Evolutionary conservation across 2,329 filamentous ascomycete species (phyloP).

Genomic region (Triangularia setosa): DNA sequence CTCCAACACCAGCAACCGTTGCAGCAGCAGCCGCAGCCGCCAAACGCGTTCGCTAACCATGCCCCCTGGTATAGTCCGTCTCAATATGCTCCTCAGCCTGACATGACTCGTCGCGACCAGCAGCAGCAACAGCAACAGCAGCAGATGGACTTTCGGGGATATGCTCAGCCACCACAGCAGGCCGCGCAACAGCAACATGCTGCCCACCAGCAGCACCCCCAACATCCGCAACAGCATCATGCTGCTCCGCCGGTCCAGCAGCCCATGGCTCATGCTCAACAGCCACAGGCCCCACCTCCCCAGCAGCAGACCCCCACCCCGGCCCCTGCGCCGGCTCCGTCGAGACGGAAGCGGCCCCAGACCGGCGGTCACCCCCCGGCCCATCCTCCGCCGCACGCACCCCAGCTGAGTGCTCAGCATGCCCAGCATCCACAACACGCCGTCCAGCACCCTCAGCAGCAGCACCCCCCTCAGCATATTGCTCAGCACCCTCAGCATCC

Average conservation of each 20-base stretch:
- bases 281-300: constrained; percentile 30
- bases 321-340: constrained; percentile 36
- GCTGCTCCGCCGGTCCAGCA: constrained; percentile 24
- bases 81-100: constrained; percentile 45
- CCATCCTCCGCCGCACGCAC: constrained; percentile 29
- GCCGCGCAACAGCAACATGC: constrained; percentile 34
- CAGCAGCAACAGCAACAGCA: constrained; percentile 32
- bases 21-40: constrained; percentile 27
- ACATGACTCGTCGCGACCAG: constrained; percentile 39
- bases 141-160: constrained; percentile 3
- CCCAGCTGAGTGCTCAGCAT: constrained; percentile 22
- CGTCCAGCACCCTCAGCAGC: constrained; percentile 20
- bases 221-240: constrained; percentile 33
- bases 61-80: constrained; percentile 37
- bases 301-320: constrained; percentile 38
- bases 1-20: constrained; percentile 30
- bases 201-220: constrained; percentile 32
- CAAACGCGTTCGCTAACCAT: constrained; percentile 35
- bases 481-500: constrained; percentile 32
- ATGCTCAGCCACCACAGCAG: constrained; percentile 26
- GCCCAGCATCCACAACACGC: constrained; percentile 20
- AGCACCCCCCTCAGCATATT: constrained; percentile 26
- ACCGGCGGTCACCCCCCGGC: constrained; percentile 22
- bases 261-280: constrained; percentile 24
- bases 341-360: constrained; percentile 35